phyloP scores from a whole-genome alignment of 2,329 filamentous ascomycete genomes.

The Ilyonectria robusta region DNA sequence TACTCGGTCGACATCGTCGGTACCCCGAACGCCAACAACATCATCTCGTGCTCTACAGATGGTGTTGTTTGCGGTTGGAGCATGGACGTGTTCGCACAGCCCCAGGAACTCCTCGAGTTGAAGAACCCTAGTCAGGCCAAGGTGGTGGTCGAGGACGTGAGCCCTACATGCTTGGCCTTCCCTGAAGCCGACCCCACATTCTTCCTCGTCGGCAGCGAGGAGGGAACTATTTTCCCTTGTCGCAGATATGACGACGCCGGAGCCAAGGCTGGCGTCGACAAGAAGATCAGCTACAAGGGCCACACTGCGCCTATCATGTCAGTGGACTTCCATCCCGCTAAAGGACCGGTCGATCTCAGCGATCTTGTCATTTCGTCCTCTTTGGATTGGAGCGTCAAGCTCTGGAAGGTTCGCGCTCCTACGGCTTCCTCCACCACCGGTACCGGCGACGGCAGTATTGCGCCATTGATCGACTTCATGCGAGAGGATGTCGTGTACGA shows the following conservation, averaged over 20 bases:
- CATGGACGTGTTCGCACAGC: constrained; percentile 97
- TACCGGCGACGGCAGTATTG: constrained; percentile 67
- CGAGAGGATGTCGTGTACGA: constrained; percentile 98
- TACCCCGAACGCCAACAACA: constrained; percentile 98
- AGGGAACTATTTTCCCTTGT: constrained; percentile 96
- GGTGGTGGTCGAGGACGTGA: constrained; percentile 85
- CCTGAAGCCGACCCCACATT: constrained; percentile 96
- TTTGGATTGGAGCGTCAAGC: constrained; percentile 96
- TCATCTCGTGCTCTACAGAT: constrained; percentile 96
- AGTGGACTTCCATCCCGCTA: constrained; percentile 93
- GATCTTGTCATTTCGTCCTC: constrained; percentile 94
- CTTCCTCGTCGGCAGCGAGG: constrained; percentile 96
- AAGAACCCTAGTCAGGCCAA: constrained; percentile 88
- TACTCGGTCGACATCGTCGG: constrained; percentile 97
- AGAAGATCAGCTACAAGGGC: constrained; percentile 87
- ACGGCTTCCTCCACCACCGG: constrained; percentile 77
- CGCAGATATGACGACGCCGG: constrained; percentile 97
- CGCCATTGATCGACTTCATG: constrained; percentile 88
- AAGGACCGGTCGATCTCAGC: constrained; percentile 92
- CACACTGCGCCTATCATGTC: constrained; percentile 97
- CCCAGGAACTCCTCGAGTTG: constrained; percentile 93
- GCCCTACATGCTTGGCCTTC: constrained; percentile 94
- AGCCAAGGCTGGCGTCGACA: constrained; percentile 95
- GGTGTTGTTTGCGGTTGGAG: constrained; percentile 98
- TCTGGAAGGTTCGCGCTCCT: constrained; percentile 93